These are phyloP conservation scores for Curvularia verruculosa DNA, from an alignment of 2,329 filamentous ascomycete genomes.

Conservation along the genomic window DNA sequence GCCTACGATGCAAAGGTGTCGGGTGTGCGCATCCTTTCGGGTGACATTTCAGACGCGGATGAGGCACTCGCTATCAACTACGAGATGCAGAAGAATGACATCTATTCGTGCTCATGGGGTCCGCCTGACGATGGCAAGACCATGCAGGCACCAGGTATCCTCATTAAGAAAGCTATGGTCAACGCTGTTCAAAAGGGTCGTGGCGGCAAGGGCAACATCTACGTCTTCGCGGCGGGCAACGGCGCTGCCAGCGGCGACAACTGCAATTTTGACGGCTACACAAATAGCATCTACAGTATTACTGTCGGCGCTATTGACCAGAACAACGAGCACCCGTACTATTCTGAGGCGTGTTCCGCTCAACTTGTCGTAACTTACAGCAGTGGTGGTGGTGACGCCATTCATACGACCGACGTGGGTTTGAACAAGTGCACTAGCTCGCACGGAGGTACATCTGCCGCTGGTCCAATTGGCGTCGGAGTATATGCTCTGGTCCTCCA, in stretches of 20 bases:
- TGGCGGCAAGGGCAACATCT: constrained; percentile 82
- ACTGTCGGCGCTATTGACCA: constrained; percentile 93
- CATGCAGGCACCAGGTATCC: constrained; percentile 90
- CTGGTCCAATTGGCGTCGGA: constrained; percentile 88
- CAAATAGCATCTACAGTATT: constrained; percentile 98
- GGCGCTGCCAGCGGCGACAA: constrained; percentile 88
- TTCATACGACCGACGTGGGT: constrained; percentile 96
- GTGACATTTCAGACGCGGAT: constrained; percentile 87
- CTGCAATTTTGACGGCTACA: constrained; percentile 99
- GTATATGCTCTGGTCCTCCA: constrained; percentile 88
- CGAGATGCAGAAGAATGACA: constrained; percentile 87
- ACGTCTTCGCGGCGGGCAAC: constrained; percentile 96
- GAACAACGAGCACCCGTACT: constrained; percentile 87
- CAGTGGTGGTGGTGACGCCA: constrained; percentile 84
- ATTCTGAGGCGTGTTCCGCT: constrained; percentile 95
- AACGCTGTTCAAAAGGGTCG: constrained; percentile 91
- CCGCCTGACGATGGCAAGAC: constrained; percentile 90
- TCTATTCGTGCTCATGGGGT: constrained; percentile 99
- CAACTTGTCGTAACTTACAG: constrained; percentile 96
- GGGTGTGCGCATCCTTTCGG: constrained; percentile 90
- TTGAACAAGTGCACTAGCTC: constrained; percentile 74
- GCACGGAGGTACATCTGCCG: constrained; percentile 96
- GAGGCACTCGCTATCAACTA: constrained; percentile 94
- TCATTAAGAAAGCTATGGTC: constrained; percentile 89
- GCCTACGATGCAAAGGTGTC: constrained; percentile 91